These are phyloP conservation scores for Coccomyxa sp. DNA, from an alignment of 139 green algal genomes.

Conservation along the genomic window DNA sequence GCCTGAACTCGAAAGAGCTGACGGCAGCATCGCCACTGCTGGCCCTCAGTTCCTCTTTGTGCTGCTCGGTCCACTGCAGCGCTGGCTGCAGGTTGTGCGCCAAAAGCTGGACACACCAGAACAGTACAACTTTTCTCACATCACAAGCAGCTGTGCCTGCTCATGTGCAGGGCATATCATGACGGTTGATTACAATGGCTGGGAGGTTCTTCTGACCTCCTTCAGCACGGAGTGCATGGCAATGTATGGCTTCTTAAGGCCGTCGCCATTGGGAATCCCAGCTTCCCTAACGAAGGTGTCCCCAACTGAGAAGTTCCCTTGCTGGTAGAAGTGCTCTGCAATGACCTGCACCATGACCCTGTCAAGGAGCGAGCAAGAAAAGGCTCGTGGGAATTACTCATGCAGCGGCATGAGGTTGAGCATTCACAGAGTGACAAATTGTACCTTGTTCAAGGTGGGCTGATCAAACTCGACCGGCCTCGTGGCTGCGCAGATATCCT, in stretches of 20 bases:
- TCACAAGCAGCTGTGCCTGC: not conserved
- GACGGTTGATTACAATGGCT: not conserved
- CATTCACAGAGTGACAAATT: not conserved
- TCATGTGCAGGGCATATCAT: not conserved
- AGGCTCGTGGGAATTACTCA: not conserved
- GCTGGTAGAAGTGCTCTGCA: slow-evolving; percentile 82
- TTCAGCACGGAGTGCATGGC: slow-evolving; percentile 78
- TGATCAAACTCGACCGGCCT: slow-evolving; percentile 49
- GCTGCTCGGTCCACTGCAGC: slow-evolving; percentile 72
- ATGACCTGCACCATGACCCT: slow-evolving; percentile 58
- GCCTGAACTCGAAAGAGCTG: slow-evolving; percentile 73
- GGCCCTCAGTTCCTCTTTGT: slow-evolving; percentile 42
- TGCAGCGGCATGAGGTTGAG: not conserved
- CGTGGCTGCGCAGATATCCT: slow-evolving; percentile 68
- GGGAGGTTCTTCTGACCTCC: slow-evolving; percentile 40
- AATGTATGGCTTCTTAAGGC: slow-evolving; percentile 57
- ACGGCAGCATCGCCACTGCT: not conserved
- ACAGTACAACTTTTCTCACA: not conserved
- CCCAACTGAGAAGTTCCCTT: slow-evolving; percentile 78
- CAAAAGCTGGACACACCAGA: slow-evolving; percentile 42
- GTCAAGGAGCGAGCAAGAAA: not conserved
- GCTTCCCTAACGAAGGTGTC: slow-evolving; percentile 78
- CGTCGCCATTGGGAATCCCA: slow-evolving; percentile 35
- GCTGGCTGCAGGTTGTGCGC: slow-evolving; percentile 63
- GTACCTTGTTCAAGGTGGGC: slow-evolving; percentile 59